A percentile compares a stretch with the other conserved stretches of the same genome.
Conservation (phyloP, 139 green algal genomes). For the Picochlorum sp. region DNA sequence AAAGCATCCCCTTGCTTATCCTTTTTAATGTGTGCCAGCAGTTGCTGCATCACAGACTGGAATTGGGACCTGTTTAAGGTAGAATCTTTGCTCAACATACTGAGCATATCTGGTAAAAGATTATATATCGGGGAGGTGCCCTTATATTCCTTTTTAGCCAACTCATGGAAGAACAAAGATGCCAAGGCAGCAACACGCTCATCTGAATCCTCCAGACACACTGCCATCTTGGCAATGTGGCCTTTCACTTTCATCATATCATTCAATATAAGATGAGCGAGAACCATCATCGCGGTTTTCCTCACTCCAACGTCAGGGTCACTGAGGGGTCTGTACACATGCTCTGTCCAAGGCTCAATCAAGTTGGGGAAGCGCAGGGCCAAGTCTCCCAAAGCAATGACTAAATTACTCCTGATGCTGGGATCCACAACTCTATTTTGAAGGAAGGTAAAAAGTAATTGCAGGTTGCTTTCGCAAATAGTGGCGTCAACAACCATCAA, state of each 20-base stretch:
- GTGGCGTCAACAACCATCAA: constrained; percentile 75
- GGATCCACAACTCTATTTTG: constrained; percentile 28
- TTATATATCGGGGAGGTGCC: constrained; percentile 80
- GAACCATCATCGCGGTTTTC: constrained; percentile 70
- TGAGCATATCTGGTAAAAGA: constrained; percentile 87
- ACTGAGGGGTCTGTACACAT: constrained; percentile 66
- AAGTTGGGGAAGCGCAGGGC: constrained; percentile 82
- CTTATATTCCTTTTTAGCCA: constrained; percentile 59
- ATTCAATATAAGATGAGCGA: constrained; percentile 91
- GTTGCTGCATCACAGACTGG: constrained; percentile 48
- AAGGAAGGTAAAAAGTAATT: constrained; percentile 64
- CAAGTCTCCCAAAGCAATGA: constrained; percentile 84
- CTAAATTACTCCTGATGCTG: constrained; percentile 56
- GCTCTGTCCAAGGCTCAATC: constrained; percentile 83
- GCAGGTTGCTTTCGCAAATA: constrained; percentile 72
- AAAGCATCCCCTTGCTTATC: constrained; percentile 68
- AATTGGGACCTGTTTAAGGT: constrained; percentile 38
- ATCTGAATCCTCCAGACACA: constrained; percentile 60
- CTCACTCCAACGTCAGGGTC: constrained; percentile 42
- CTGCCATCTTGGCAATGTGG: constrained; percentile 70
- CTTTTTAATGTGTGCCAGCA: constrained; percentile 65
- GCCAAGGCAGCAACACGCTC: constrained; percentile 37
- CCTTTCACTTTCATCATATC: constrained; percentile 96
- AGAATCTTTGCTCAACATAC: constrained; percentile 36
- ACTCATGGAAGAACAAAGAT: constrained; percentile 73